A percentile compares a stretch with the other conserved stretches of the same genome.
Conservation (phyloP, 176 grass and related monocot genomes). For the Tuctoria greenei region DNA sequence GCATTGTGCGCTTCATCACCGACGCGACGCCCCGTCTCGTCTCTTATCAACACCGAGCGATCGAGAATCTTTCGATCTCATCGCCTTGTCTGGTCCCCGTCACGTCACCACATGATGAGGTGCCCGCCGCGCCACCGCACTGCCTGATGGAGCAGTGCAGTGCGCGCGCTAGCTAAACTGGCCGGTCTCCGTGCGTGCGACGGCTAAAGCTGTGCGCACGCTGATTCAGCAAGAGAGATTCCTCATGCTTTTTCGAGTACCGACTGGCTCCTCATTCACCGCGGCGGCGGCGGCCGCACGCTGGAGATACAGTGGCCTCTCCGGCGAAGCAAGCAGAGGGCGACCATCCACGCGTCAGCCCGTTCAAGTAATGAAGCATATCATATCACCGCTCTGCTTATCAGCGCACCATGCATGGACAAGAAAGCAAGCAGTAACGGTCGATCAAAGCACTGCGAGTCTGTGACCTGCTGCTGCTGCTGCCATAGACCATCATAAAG, state of each 20-base stretch:
- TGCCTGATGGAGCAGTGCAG: background rate
- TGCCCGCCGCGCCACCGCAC: background rate
- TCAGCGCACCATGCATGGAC: background rate
- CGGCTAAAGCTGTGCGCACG: background rate
- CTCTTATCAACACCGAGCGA: conserved; percentile 2
- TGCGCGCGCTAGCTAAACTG: background rate
- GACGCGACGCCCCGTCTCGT: background rate
- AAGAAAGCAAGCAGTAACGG: background rate
- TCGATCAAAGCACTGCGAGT: background rate
- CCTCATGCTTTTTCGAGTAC: background rate
- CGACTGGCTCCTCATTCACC: background rate
- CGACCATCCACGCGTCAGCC: background rate
- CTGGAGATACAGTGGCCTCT: background rate
- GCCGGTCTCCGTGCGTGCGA: background rate
- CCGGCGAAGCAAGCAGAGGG: background rate
- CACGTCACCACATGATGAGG: background rate
- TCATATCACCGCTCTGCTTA: background rate
- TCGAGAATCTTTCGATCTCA: background rate
- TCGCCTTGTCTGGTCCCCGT: background rate
- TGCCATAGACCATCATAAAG: background rate
- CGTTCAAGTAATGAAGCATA: background rate
- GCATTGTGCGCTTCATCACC: background rate
- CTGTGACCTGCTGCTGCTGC: background rate
- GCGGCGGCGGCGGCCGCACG: background rate
- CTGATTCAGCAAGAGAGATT: background rate